Conservation (phyloP, 257 asterid species). For the Vinca minor region DNA sequence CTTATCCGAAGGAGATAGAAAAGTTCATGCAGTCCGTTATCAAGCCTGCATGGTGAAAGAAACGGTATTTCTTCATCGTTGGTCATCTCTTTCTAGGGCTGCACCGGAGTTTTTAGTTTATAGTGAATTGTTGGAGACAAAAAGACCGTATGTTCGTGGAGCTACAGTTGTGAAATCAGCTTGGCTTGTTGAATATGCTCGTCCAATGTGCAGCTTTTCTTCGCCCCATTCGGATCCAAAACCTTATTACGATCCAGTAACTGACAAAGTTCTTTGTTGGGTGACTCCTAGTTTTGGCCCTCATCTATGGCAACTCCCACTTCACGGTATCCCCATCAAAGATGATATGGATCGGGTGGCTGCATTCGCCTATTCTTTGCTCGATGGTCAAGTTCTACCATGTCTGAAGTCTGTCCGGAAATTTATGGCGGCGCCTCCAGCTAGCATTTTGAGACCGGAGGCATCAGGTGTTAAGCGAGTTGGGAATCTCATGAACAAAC, state of each 20-base stretch:
- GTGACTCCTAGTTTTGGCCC: slow-evolving; percentile 70
- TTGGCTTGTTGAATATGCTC: slow-evolving; percentile 71
- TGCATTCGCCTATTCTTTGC: slow-evolving; percentile 55
- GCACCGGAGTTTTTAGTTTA: slow-evolving; percentile 81
- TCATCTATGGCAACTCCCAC: slow-evolving; percentile 60
- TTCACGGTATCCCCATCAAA: slow-evolving; percentile 46
- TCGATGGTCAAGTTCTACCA: slow-evolving; percentile 67
- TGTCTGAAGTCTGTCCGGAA: slow-evolving; percentile 47
- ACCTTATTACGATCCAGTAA: slow-evolving; percentile 49
- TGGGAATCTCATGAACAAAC: slow-evolving; percentile 48
- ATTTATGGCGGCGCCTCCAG: slow-evolving; percentile 63
- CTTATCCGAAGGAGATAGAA: slow-evolving; percentile 45
- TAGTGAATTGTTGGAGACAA: slow-evolving; percentile 55
- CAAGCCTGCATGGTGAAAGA: slow-evolving; percentile 69
- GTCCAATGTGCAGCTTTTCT: slow-evolving; percentile 57
- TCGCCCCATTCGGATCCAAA: slow-evolving; percentile 67
- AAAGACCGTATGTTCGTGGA: slow-evolving; percentile 78
- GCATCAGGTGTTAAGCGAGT: slow-evolving; percentile 56
- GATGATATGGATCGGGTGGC: slow-evolving; percentile 39
- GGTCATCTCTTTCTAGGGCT: slow-evolving; percentile 56
- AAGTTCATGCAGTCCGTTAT: slow-evolving; percentile 46
- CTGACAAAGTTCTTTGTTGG: slow-evolving; percentile 62
- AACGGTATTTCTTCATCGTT: slow-evolving; percentile 61
- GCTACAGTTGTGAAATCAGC: slow-evolving; percentile 29
- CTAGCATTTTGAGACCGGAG: slow-evolving; percentile 63